A percentile compares a stretch with the other conserved stretches of the same genome.
Conservation (phyloP, 1,284 basidiomycete genomes). For the Fomes fomentarius region DNA sequence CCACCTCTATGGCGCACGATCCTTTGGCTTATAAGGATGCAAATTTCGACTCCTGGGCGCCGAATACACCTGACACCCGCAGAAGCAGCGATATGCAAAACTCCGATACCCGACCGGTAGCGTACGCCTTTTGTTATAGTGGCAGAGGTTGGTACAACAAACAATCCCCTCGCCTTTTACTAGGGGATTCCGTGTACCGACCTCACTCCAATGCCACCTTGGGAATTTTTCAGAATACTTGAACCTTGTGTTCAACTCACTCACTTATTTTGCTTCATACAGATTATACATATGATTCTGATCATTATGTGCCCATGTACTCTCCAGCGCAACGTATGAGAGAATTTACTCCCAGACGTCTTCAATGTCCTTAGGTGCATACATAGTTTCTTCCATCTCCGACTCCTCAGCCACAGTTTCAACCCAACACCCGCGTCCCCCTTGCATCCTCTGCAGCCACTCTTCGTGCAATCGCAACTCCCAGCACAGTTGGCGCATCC, state of each 20-base stretch:
- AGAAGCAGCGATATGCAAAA: constrained; percentile 36
- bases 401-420: constrained; percentile 4
- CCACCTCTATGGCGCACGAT: too few species aligned
- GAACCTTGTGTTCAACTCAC: constrained; percentile 26
- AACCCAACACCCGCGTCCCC: constrained; percentile 11
- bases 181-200: constrained; percentile 64
- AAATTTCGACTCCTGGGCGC: too few species aligned
- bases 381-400: constrained; percentile 2
- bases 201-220: constrained; percentile 46
- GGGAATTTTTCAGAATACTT: constrained; percentile 54
- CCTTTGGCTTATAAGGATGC: too few species aligned
- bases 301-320: too few species aligned
- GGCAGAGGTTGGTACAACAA: constrained; percentile 55
- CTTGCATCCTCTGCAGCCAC: constrained; percentile 9
- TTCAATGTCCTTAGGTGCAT: constrained; percentile 1
- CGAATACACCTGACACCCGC: constrained; percentile 36
- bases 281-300: neutral
- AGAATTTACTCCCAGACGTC: neutral
- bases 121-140: constrained; percentile 23
- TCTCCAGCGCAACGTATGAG: neutral
- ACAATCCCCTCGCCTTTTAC: constrained; percentile 72
- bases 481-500: constrained; percentile 8
- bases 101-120: neutral
- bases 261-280: neutral
- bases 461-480: constrained; percentile 2